A percentile compares a stretch with the other conserved stretches of the same genome.
Conservation (phyloP, 768 basidiomycete species). For the Cystobasidium tubakii region DNA sequence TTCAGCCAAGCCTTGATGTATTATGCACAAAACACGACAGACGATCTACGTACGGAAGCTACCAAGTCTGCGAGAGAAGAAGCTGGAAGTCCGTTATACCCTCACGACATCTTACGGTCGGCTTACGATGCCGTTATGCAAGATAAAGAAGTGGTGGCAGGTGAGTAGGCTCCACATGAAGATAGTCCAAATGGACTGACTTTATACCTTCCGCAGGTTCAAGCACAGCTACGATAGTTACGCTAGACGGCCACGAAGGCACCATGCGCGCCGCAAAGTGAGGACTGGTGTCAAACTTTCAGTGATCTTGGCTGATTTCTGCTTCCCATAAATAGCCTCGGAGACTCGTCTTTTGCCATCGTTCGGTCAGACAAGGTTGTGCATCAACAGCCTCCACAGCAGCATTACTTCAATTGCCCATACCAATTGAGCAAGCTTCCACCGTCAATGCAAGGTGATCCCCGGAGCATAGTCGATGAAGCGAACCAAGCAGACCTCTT, state of each 20-base stretch:
- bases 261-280: slow-evolving; percentile 20
- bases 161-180: not conserved
- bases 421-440: slow-evolving; percentile 35
- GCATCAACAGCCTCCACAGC: slow-evolving; percentile 28
- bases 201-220: not conserved
- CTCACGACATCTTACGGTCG: slow-evolving; percentile 9
- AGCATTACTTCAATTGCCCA: slow-evolving; percentile 33
- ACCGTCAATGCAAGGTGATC: not conserved
- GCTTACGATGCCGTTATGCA: slow-evolving; percentile 9
- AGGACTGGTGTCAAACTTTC: not conserved
- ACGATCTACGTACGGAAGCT: not conserved
- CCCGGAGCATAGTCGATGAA: slow-evolving; percentile 11
- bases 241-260: slow-evolving; percentile 16
- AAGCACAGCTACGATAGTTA: slow-evolving; percentile 25
- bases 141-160: slow-evolving; percentile 26
- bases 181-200: not conserved
- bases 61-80: not conserved
- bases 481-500: slow-evolving; percentile 30
- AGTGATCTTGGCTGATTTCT: not conserved
- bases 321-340: slow-evolving; percentile 9
- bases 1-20: slow-evolving; percentile 89
- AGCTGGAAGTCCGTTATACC: slow-evolving; percentile 3
- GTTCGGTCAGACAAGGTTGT: slow-evolving; percentile 31
- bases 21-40: slow-evolving; percentile 39
- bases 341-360: slow-evolving; percentile 34